Conservation (phyloP, 352 stramenopile genomes). For the Pythium brachiatum region DNA sequence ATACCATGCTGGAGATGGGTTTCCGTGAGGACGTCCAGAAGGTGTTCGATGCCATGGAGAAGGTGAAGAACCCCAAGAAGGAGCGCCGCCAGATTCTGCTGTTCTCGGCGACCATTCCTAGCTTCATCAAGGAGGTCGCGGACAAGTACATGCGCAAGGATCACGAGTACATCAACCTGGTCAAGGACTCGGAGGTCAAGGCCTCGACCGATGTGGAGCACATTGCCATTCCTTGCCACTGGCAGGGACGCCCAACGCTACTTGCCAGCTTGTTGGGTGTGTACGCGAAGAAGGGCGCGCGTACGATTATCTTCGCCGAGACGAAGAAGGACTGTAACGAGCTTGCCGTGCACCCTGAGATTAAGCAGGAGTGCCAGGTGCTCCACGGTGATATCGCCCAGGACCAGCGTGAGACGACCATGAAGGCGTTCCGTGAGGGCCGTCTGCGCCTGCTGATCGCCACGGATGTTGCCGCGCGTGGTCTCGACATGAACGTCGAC, state of each 20-base stretch:
- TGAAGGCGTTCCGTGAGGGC: slow-evolving; percentile 96
- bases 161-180: slow-evolving; percentile 89
- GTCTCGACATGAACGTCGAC: slow-evolving; percentile 97
- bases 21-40: slow-evolving; percentile 95
- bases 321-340: slow-evolving; percentile 96
- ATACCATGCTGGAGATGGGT: slow-evolving; percentile 96
- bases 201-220: slow-evolving; percentile 91
- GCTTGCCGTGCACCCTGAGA: slow-evolving; percentile 84
- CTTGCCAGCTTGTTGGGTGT: slow-evolving; percentile 76
- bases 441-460: slow-evolving; percentile 94
- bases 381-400: slow-evolving; percentile 97
- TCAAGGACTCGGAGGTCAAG: slow-evolving; percentile 88
- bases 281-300: slow-evolving; percentile 85
- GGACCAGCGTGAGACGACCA: slow-evolving; percentile 96
- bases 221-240: slow-evolving; percentile 92
- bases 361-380: slow-evolving; percentile 85
- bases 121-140: slow-evolving; percentile 90
- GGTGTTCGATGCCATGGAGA: slow-evolving; percentile 84
- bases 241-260: slow-evolving; percentile 78
- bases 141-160: slow-evolving; percentile 90
- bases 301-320: slow-evolving; percentile 93
- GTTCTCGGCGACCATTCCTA: slow-evolving; percentile 93
- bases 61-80: slow-evolving; percentile 53
- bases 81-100: slow-evolving; percentile 84
- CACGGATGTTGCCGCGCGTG: slow-evolving; percentile 95